A percentile compares a stretch with the other conserved stretches of the same genome.
These are phyloP conservation scores for Aphanomyces invadans DNA, from an alignment of 352 stramenopile genomes.

Conservation along the genomic window DNA sequence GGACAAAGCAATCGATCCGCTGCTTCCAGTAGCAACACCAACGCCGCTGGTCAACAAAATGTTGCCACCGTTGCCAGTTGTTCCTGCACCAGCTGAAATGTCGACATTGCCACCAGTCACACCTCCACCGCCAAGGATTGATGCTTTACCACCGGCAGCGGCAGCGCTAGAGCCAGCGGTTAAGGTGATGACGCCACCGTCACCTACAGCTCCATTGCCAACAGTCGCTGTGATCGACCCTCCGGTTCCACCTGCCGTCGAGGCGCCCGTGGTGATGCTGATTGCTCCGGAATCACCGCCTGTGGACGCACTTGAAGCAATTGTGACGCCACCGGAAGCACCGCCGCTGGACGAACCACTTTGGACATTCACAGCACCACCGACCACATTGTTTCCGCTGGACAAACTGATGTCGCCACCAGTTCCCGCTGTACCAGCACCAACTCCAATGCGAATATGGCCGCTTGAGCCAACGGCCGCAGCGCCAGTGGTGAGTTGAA, in stretches of 20 bases:
- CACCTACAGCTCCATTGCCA: slow-evolving; percentile 3
- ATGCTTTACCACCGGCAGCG: slow-evolving; percentile 17
- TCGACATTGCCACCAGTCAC: slow-evolving; percentile 10
- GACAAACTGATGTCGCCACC: slow-evolving; percentile 24
- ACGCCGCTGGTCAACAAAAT: slow-evolving; percentile 10
- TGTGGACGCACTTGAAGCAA: slow-evolving; percentile 2
- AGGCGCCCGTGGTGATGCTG: neutral
- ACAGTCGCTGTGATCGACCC: slow-evolving; percentile 22
- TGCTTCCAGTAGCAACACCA: slow-evolving; percentile 28
- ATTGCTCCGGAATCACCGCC: slow-evolving; percentile 24
- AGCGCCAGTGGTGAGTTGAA: slow-evolving; percentile 28
- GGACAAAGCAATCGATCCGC: slow-evolving; percentile 24
- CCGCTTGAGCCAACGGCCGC: slow-evolving; percentile 23
- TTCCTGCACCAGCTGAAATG: slow-evolving; percentile 44
- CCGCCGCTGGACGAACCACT: slow-evolving; percentile 5
- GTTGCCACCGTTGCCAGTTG: slow-evolving; percentile 27
- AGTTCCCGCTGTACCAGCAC: slow-evolving; percentile 8
- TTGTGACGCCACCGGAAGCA: neutral
- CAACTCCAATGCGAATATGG: neutral
- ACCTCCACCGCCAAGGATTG: slow-evolving; percentile 20
- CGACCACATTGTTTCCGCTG: slow-evolving; percentile 5
- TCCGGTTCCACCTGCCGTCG: slow-evolving; percentile 9
- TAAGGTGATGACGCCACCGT: slow-evolving; percentile 10
- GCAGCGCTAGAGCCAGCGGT: slow-evolving; percentile 11
- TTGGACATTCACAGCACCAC: neutral